Base-by-base conservation (phyloP, 2,329 filamentous ascomycete species). In the Fonsecaea nubica region DNA sequence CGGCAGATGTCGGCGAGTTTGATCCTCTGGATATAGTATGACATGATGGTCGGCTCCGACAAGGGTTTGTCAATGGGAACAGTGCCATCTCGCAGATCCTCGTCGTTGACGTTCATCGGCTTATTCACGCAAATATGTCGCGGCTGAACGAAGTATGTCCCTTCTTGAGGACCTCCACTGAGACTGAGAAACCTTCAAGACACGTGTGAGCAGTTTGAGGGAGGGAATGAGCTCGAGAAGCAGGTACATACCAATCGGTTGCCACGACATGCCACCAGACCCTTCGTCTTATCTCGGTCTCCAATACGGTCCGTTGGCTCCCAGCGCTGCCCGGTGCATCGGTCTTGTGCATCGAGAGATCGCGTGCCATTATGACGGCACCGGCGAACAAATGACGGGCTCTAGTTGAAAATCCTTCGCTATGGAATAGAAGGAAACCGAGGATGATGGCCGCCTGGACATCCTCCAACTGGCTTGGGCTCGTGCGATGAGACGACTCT, bases 21-120 rank as follows among this genome's bases (percentile, higher is more conserved):
- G n/a, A 82, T 73, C 0, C 82, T 77, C 38, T 79, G 75, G 4
- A 83, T 71, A 30, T 78, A 79, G 64, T 82, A 84, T 6, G 80
- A 80, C 79, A 82, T 82, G 12, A 74, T 72, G 0, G 81, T 83
- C 8, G 80, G 80, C 13, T 77, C 74, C 2, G 75, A 73, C 0
- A 76, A 58, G 0, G 80, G 76, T 18, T 69, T 65, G 4, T 74
- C 69, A 5, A 73, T 70, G 4, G 63, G 57, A 25, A 69, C 50
- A n/a, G 50, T 56, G 5, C 62, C 63, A 12, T 60, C 33, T 4
- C 66, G 56, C 1, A 83, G 74, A 5, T 79, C 76, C 1, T 75
- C 73, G 54, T 82, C 80, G 30, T 80, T 76, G 12, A 82, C 71
- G 58, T 84, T 83, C 1, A 77, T 72, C 1, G 80, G 81, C 33